A percentile compares a stretch with the other conserved stretches of the same genome.
These are phyloP conservation scores for Fraxinus greggii DNA, from an alignment of 305 asterid species.

Conservation along the genomic window DNA sequence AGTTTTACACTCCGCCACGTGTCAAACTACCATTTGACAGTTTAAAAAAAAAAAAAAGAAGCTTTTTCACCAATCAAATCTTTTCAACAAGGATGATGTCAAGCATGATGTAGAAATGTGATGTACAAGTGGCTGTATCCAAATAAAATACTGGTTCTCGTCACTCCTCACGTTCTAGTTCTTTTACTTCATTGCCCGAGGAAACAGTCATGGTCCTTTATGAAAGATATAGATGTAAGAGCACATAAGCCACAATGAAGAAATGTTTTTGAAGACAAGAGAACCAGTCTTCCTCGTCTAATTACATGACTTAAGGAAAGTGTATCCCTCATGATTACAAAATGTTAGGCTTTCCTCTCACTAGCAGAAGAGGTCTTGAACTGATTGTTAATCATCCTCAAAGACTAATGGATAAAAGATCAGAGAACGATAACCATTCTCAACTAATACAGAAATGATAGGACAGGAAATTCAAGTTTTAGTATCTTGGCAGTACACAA, in stretches of 20 bases:
- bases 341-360: background rate
- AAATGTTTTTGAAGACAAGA: background rate
- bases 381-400: background rate
- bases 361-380: background rate
- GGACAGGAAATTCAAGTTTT: background rate
- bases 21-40: too few relatives aligned
- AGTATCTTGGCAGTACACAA: background rate
- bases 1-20: too few relatives aligned
- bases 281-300: background rate
- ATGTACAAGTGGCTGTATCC: too few relatives aligned
- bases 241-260: background rate
- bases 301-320: background rate
- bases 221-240: background rate
- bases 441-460: background rate
- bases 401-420: background rate
- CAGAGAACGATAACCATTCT: background rate
- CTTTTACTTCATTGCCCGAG: background rate
- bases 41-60: too few relatives aligned
- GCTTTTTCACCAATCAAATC: too few relatives aligned
- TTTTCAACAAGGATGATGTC: too few relatives aligned
- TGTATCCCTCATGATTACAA: background rate
- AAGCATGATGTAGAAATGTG: too few relatives aligned
- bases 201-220: background rate
- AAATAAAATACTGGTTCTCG: background rate
- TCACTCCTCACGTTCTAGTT: background rate